Evolutionary conservation across 148 eudicot genomes (phyloP), one percentile per base, ranked within the genome.

Genomic region (Vaccinium darrowii): DNA sequence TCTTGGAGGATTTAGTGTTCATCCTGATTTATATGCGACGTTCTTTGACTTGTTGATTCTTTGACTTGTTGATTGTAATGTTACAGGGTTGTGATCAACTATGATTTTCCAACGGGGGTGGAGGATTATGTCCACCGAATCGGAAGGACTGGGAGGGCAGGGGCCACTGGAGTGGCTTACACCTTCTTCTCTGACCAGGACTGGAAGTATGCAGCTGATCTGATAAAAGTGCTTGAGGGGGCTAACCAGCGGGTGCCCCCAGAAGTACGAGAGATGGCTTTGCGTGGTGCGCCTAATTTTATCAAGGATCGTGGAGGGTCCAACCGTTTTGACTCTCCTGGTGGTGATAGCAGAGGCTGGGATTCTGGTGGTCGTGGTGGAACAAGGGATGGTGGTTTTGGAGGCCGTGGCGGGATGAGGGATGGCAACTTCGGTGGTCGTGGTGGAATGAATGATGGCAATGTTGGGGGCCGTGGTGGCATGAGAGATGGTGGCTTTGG

Each of bases 91-190:
- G 99, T 97, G 57, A 91, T 97, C 90, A 97, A 97, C 85, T 97
- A 91, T 86, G 99, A 97, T 86, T 97, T 97, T 52, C 99, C 99
- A 54, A 95, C 92, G 84, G 98, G 99, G n/a, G 83, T 97, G 78
- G 99, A 97, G 87, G 99, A 97, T 85, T 97, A 97, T 88, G 99
- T 97, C 65, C 99, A 97, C 86, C 94, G 99, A 79, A 97, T 97
- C 56, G 99, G 99, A 78, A 92, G 99, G 88, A 97, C 99, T 71
- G 99, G 99, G 84, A 93, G 99, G 86, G 99, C 99, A 27, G 99
- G 99, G 84, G 98, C 97, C 47, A 95, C 94, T 15, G 99, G 99
- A 81, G 77, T 97, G 78, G 88, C 99, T 36, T 95, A 95, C 84
- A 97, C 99, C 69, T 97, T 97, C 81, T 85, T 97, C 84, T 92